Base-by-base conservation (phyloP, 2,329 filamentous ascomycete genomes). In the Colletotrichum karsti region DNA sequence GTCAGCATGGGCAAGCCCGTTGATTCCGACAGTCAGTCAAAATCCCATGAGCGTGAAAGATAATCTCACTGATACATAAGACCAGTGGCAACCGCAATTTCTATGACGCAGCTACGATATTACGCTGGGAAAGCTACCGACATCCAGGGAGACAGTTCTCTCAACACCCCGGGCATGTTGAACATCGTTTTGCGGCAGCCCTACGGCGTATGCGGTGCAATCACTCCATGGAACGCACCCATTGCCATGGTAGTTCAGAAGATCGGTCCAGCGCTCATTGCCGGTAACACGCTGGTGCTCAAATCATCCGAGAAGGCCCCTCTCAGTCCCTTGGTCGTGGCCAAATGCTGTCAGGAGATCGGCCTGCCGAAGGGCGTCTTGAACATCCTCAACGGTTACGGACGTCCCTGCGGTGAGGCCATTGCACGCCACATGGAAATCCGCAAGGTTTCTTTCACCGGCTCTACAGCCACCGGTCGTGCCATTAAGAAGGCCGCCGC, bases 271-370 rank as follows among this genome's bases (percentile, higher is more conserved):
- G 61, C 61, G 4, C 30, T 64, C 4, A 42, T 42, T 22, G 93
- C 92, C 13, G 93, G 93, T 56, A 96, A 96, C 84, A 95, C 92
- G 12, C 84, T 94, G 64, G 88, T 96, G 72, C 84, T 96, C 74
- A 96, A 96, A 86, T 93, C 93, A 6, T 95, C 93, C 1, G 93
- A 96, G 83, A 89, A 93, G 67, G 93, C 95, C 75, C 93, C 93
- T 7, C 93, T 93, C 67, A 92, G 92, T 9, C 90, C 91, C 74
- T 94, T 95, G 91, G 95, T 95, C 41, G 71, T 81, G 1, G 79
- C 77, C 1, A 87, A 87, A 30, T 81, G 94, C 18, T 84, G 93
- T 70, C 87, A 88, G 69, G 85, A 93, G 72, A 68, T 69, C n/a
- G 63, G 72, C 3, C 69, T 73, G 20, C 67, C 72, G n/a, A 59